Evolutionary conservation across 2,329 filamentous ascomycete species (phyloP).

Genomic region (Acrodontium crateriforme): DNA sequence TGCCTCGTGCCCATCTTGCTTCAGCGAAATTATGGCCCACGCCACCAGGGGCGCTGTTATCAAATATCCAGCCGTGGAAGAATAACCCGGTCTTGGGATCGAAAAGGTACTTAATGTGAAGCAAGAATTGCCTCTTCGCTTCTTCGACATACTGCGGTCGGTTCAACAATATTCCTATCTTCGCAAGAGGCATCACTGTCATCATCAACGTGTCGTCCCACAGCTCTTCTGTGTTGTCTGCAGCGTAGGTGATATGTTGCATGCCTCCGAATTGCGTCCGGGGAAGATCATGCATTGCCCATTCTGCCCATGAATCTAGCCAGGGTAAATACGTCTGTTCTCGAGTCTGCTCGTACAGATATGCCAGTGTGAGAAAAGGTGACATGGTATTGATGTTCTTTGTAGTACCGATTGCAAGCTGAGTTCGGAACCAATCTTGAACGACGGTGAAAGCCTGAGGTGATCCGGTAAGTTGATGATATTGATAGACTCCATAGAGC

Average conservation of each 20-base stretch:
- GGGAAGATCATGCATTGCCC: constrained; percentile 64
- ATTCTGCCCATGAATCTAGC: constrained; percentile 71
- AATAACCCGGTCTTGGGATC: constrained; percentile 59
- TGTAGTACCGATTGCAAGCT: constrained; percentile 58
- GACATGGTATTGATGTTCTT: constrained; percentile 84
- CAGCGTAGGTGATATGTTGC: constrained; percentile 62
- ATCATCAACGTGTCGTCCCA: constrained; percentile 87
- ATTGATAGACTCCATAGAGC: constrained; percentile 70
- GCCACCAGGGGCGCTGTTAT: constrained; percentile 41
- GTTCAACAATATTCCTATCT: constrained; percentile 59
- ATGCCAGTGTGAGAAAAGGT: constrained; percentile 60
- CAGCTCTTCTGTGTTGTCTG: constrained; percentile 58
- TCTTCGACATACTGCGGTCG: constrained; percentile 63
- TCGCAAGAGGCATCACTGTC: constrained; percentile 67
- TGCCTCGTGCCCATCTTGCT: constrained; percentile 46
- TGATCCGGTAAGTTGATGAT: constrained; percentile 59
- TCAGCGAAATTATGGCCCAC: constrained; percentile 43
- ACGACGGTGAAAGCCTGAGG: constrained; percentile 49
- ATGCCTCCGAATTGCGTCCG: constrained; percentile 59
- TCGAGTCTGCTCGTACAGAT: constrained; percentile 61
- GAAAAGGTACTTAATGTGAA: constrained; percentile 67
- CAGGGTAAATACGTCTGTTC: constrained; percentile 59
- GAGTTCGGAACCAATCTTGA: constrained; percentile 56
- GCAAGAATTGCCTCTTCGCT: constrained; percentile 62
- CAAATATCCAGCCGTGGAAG: constrained; percentile 73